A percentile compares a stretch with the other conserved stretches of the same genome.
Conservation (phyloP, 345 rosid genomes). For the Gossypium anomalum region DNA sequence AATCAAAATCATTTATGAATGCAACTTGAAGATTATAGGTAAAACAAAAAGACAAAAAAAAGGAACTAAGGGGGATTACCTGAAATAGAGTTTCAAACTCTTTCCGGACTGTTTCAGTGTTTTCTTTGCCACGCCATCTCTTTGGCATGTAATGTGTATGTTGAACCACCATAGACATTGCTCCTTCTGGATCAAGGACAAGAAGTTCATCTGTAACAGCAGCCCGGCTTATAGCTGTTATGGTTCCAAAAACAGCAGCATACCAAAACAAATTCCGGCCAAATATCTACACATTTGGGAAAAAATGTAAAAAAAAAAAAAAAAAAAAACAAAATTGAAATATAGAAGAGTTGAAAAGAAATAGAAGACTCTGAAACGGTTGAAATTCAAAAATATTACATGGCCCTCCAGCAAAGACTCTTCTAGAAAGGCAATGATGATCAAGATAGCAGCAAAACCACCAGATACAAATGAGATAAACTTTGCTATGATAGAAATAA, state of each 20-base stretch:
- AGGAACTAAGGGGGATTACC: constrained; percentile 36
- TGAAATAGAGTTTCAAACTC: constrained; percentile 93
- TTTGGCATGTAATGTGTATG: constrained; percentile 97
- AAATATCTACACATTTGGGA: constrained; percentile 59
- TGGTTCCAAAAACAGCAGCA: constrained; percentile 94
- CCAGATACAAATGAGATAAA: constrained; percentile 94
- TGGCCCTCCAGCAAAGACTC: constrained; percentile 98
- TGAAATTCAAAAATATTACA: constrained; percentile 43
- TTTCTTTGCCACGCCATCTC: constrained; percentile 92
- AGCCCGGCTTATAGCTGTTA: constrained; percentile 95
- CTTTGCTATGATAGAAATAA: constrained; percentile 77
- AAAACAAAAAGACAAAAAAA: neutral
- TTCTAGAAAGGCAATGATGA: constrained; percentile 95
- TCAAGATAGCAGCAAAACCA: constrained; percentile 88
- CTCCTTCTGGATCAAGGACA: constrained; percentile 87
- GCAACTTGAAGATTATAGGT: neutral
- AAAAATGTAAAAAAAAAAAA: constrained; percentile 1
- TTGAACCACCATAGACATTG: constrained; percentile 83
- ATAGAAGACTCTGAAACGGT: neutral
- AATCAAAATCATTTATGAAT: neutral
- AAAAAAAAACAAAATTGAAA: neutral
- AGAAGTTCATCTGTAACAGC: constrained; percentile 75
- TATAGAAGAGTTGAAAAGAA: constrained; percentile 29
- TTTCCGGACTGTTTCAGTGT: constrained; percentile 60
- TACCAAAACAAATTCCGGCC: constrained; percentile 98